Conservation (phyloP, 495 filamentous ascomycete genomes). For the Chaetomidium leptoderma region DNA sequence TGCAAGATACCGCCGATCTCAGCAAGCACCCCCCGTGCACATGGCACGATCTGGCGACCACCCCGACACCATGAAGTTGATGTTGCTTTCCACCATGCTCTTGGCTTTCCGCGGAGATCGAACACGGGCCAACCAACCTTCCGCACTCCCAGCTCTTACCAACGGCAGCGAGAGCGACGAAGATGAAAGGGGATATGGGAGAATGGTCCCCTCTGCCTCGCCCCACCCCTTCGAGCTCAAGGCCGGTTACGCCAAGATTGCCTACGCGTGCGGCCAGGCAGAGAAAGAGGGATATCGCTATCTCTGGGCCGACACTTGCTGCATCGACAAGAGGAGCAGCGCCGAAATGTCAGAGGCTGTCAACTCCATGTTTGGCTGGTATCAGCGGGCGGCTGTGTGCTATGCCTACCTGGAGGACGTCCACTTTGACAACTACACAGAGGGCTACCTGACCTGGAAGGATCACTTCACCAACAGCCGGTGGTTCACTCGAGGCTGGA, state of each 20-base stretch:
- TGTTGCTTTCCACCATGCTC: constrained; percentile 28
- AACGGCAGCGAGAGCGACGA: constrained; percentile 11
- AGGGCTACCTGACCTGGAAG: constrained; percentile 27
- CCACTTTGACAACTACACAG: constrained; percentile 14
- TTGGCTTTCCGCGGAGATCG: constrained; percentile 23
- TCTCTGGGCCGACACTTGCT: constrained; percentile 30
- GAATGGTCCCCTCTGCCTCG: background rate
- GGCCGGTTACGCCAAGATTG: constrained; percentile 24
- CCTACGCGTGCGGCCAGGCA: constrained; percentile 24
- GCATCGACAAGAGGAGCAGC: constrained; percentile 26
- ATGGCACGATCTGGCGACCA: constrained; percentile 2
- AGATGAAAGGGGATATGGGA: background rate
- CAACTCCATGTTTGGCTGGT: constrained; percentile 31
- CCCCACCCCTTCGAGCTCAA: constrained; percentile 22
- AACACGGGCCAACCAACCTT: background rate
- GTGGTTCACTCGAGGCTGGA: constrained; percentile 31
- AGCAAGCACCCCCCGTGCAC: constrained; percentile 3
- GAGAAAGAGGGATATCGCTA: constrained; percentile 17
- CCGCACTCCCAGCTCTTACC: constrained; percentile 13
- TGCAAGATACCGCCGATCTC: constrained; percentile 14
- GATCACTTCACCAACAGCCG: constrained; percentile 20
- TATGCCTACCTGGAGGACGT: constrained; percentile 29
- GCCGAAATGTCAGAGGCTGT: constrained; percentile 29
- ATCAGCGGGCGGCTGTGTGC: constrained; percentile 21
- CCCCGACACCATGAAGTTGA: constrained; percentile 24